A percentile compares a stretch with the other conserved stretches of the same genome.
These are phyloP conservation scores for Astragalus membranaceus DNA, from an alignment of 306 rosid species.

Conservation along the genomic window DNA sequence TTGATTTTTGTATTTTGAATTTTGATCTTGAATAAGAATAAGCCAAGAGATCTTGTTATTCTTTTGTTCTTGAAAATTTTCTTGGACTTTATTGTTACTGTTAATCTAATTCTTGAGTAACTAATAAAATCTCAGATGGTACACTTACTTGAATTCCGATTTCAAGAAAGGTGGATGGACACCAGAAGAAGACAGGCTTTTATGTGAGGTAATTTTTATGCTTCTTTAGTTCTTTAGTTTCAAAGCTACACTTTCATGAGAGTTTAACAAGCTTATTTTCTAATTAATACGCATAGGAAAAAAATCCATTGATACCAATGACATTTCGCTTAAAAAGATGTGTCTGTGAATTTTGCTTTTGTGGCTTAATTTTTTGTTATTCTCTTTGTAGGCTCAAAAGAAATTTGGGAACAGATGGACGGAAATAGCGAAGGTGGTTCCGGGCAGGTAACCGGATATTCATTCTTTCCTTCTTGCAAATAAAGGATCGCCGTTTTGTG, in stretches of 20 bases:
- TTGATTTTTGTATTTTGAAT: conserved; percentile 17
- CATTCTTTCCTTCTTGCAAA: conserved; percentile 1
- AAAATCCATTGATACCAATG: not conserved
- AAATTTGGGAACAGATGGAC: conserved; percentile 95
- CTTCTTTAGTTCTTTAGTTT: no score
- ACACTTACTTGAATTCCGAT: conserved; percentile 87
- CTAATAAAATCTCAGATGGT: conserved; percentile 64
- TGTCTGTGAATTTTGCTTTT: not conserved
- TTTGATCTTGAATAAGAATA: conserved; percentile 25
- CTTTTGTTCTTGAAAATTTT: not conserved
- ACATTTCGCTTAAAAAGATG: not conserved
- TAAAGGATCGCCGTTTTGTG: not conserved
- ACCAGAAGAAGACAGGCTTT: conserved; percentile 86
- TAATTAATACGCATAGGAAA: not conserved
- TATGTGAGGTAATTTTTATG: conserved; percentile 71
- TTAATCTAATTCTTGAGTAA: conserved; percentile 22
- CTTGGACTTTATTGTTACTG: conserved; percentile 9
- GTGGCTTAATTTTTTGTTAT: conserved; percentile 18
- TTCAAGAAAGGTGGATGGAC: conserved; percentile 99
- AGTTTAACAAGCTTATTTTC: no score
- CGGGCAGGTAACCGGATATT: conserved; percentile 74
- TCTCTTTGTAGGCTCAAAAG: conserved; percentile 75
- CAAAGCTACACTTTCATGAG: no score
- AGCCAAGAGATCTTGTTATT: not conserved
- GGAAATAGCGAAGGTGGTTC: conserved; percentile 97